phyloP scores from a whole-genome alignment of 345 rosid species.

The Eucalyptus sp. region DNA sequence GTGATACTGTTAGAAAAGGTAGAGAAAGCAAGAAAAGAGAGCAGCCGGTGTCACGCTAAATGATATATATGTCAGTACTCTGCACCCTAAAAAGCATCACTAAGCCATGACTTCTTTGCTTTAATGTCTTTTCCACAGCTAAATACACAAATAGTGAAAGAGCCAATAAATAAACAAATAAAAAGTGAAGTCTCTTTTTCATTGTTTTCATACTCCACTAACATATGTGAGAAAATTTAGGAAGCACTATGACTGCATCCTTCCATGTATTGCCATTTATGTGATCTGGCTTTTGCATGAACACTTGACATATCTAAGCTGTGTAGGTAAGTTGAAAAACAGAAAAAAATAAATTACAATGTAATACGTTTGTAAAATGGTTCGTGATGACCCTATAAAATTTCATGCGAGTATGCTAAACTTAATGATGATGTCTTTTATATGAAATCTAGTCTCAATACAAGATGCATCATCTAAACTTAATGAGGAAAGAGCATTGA shows the following conservation, averaged over 20 bases:
- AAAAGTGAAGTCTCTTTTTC: neutral
- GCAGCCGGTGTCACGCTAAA: neutral
- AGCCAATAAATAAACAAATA: neutral
- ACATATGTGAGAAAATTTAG: neutral
- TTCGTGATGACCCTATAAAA: neutral
- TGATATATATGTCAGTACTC: neutral
- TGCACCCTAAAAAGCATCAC: neutral
- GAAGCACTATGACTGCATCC: neutral
- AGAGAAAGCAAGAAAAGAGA: neutral
- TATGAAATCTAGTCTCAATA: neutral
- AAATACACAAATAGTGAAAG: neutral
- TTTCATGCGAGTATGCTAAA: neutral
- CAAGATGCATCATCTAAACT: neutral
- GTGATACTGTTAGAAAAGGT: neutral
- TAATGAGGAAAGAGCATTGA: neutral
- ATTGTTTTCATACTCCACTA: neutral
- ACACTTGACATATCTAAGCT: neutral
- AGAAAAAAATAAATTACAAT: neutral
- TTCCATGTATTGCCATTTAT: neutral
- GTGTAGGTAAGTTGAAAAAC: neutral
- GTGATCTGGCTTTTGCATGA: neutral
- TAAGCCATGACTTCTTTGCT: neutral
- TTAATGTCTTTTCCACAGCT: neutral
- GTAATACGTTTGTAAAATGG: neutral
- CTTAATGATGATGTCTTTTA: neutral